A percentile compares a stretch with the other conserved stretches of the same genome.
phyloP scores from a whole-genome alignment of 1,139 yeast genomes.

The Sugiyamaella pinicola region DNA sequence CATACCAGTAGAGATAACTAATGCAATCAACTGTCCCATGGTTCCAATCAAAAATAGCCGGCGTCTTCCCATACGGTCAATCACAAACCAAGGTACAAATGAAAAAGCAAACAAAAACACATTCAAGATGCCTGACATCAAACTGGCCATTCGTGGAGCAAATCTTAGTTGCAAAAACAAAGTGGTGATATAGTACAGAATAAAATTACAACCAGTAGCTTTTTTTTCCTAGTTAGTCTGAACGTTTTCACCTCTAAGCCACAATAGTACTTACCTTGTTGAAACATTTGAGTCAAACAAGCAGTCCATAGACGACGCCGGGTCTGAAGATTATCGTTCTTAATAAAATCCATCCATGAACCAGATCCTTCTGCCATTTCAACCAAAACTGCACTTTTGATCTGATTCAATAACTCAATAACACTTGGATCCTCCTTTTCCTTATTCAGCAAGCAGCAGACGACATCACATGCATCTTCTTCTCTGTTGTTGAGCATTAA shows the following conservation, averaged over 20 bases:
- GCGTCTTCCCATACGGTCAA: slow-evolving; percentile 56
- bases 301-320: slow-evolving; percentile 25
- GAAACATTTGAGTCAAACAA: slow-evolving; percentile 28
- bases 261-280: slow-evolving; percentile 44
- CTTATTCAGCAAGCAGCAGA: slow-evolving; percentile 17
- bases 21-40: slow-evolving; percentile 43
- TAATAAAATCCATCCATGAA: slow-evolving; percentile 24
- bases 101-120: slow-evolving; percentile 38
- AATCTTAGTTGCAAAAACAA: slow-evolving; percentile 51
- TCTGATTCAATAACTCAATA: slow-evolving; percentile 19
- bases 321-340: slow-evolving; percentile 23
- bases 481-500: slow-evolving; percentile 41
- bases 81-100: slow-evolving; percentile 45
- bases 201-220: slow-evolving; percentile 64
- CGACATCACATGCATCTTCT: slow-evolving; percentile 23
- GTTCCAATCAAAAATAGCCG: slow-evolving; percentile 49
- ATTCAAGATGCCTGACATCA: slow-evolving; percentile 62
- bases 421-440: slow-evolving; percentile 18
- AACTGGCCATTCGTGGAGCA: slow-evolving; percentile 53
- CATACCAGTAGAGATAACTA: slow-evolving; percentile 25
- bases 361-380: slow-evolving; percentile 25
- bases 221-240: background rate
- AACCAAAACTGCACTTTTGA: slow-evolving; percentile 21
- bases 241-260: background rate
- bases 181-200: slow-evolving; percentile 47